phyloP scores from a whole-genome alignment of 1,284 basidiomycete species.

The Clitocybe nebularis region DNA sequence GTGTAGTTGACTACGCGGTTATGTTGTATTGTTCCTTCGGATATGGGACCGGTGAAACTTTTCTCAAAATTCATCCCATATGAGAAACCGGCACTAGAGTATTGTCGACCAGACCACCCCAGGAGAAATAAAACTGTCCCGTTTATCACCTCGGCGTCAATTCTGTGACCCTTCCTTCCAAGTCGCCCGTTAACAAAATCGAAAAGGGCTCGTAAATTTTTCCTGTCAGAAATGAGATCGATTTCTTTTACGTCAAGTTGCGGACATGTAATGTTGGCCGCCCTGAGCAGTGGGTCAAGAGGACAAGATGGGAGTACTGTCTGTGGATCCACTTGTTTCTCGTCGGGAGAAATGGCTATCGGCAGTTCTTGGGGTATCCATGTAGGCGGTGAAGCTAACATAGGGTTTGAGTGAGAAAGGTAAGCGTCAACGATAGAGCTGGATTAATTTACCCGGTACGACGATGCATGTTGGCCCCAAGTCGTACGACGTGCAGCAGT shows the following conservation, averaged over 20 bases:
- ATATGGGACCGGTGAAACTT: conserved; percentile 12
- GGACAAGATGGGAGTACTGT: conserved; percentile 12
- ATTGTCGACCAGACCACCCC: conserved; percentile 15
- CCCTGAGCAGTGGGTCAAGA: conserved; percentile 14
- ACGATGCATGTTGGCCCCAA: conserved; percentile 12
- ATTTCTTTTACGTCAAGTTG: conserved; percentile 9
- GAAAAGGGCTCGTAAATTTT: conserved; percentile 17
- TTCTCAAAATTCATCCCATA: conserved; percentile 17
- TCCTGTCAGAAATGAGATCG: conserved; percentile 18
- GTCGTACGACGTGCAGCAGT: conserved; percentile 14
- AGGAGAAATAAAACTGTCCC: conserved; percentile 16
- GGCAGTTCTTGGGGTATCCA: conserved; percentile 17
- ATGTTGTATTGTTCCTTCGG: conserved; percentile 15
- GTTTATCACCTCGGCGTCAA: conserved; percentile 16
- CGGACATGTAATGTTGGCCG: conserved; percentile 12
- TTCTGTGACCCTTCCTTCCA: conserved; percentile 8
- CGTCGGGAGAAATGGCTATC: conserved; percentile 9
- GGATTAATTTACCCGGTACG: conserved; percentile 14
- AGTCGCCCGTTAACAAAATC: conserved; percentile 10
- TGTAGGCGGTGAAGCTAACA: conserved; percentile 14
- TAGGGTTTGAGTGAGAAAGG: neutral
- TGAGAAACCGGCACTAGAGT: conserved; percentile 1
- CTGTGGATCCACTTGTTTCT: conserved; percentile 12
- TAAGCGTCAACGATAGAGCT: neutral
- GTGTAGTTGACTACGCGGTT: conserved; percentile 16